These are phyloP conservation scores for Scenedesmus sp. DNA, from an alignment of 163 green algal species.

Conservation along the genomic window DNA sequence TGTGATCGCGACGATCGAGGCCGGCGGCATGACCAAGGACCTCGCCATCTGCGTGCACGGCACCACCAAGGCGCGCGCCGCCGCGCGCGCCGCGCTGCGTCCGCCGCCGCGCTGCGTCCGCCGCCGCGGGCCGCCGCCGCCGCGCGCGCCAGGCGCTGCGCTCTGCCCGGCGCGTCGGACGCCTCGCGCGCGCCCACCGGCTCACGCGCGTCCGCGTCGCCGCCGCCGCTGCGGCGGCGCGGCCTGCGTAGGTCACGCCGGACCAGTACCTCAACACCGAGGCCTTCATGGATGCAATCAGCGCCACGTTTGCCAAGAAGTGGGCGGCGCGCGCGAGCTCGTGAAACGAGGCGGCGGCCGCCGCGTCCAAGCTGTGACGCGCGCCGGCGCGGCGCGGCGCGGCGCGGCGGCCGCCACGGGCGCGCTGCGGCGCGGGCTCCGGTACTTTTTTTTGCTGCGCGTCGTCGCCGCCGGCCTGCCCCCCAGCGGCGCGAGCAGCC, in stretches of 20 bases:
- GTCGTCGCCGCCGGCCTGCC: background rate
- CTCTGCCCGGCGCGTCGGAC: too few relatives aligned
- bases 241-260: slow-evolving; percentile 72
- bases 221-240: too few relatives aligned
- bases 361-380: slow-evolving; percentile 14
- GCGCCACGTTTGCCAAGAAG: slow-evolving; percentile 51
- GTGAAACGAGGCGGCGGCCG: too few relatives aligned
- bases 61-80: slow-evolving; percentile 70
- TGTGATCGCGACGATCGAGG: slow-evolving; percentile 89
- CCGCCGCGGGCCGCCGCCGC: too few relatives aligned
- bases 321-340: too few relatives aligned
- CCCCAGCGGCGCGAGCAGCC: background rate
- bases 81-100: too few relatives aligned
- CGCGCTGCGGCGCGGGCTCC: background rate
- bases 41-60: slow-evolving; percentile 94
- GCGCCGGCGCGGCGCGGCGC: too few relatives aligned
- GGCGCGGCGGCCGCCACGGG: background rate
- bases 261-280: slow-evolving; percentile 95
- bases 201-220: too few relatives aligned
- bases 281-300: slow-evolving; percentile 95
- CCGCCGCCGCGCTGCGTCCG: background rate
- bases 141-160: too few relatives aligned
- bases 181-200: too few relatives aligned
- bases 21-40: slow-evolving; percentile 96
- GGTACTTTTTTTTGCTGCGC: too few relatives aligned